Evolutionary conservation across 2,329 filamentous ascomycete species (phyloP).

Genomic region (Paecilomyces niveus): DNA sequence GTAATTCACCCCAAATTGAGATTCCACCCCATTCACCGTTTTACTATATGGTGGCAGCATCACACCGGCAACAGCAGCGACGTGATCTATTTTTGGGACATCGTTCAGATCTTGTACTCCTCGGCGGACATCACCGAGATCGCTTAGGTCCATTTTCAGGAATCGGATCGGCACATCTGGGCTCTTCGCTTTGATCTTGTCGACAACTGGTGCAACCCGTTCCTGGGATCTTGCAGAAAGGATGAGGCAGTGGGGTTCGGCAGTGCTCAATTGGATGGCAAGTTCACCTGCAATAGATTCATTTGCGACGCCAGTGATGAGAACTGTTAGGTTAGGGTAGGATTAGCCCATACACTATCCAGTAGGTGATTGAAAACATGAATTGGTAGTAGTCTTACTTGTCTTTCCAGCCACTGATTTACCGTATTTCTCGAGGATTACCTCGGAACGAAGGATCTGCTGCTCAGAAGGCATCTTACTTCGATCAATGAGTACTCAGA

Average conservation of each 20-base stretch:
- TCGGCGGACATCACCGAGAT: slow-evolving; percentile 7
- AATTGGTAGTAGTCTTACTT: slow-evolving; percentile 1
- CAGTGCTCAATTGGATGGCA: slow-evolving; percentile 13
- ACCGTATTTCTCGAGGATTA: slow-evolving; percentile 13
- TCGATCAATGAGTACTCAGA: too few relatives aligned
- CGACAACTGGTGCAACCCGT: slow-evolving; percentile 10
- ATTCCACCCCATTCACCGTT: slow-evolving; percentile 16
- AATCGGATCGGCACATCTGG: slow-evolving; percentile 12
- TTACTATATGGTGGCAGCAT: slow-evolving; percentile 12
- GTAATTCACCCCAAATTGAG: slow-evolving; percentile 43
- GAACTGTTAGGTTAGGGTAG: slow-evolving; percentile 4
- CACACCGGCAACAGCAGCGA: slow-evolving; percentile 12
- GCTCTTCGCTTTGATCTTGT: slow-evolving; percentile 11
- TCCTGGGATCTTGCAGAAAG: slow-evolving; percentile 12
- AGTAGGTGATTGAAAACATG: too few relatives aligned
- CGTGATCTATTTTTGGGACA: slow-evolving; percentile 12
- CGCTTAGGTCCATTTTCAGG: slow-evolving; percentile 13
- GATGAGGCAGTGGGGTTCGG: slow-evolving; percentile 14
- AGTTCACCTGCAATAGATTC: slow-evolving; percentile 18
- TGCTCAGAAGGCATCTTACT: not conserved
- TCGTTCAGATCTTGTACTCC: slow-evolving; percentile 9
- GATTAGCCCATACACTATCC: not conserved
- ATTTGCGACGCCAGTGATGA: slow-evolving; percentile 17
- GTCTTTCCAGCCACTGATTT: slow-evolving; percentile 12
- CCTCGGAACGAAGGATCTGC: slow-evolving; percentile 12